phyloP scores from a whole-genome alignment of 1,284 basidiomycete species.

The Tylopilus orsonianus region DNA sequence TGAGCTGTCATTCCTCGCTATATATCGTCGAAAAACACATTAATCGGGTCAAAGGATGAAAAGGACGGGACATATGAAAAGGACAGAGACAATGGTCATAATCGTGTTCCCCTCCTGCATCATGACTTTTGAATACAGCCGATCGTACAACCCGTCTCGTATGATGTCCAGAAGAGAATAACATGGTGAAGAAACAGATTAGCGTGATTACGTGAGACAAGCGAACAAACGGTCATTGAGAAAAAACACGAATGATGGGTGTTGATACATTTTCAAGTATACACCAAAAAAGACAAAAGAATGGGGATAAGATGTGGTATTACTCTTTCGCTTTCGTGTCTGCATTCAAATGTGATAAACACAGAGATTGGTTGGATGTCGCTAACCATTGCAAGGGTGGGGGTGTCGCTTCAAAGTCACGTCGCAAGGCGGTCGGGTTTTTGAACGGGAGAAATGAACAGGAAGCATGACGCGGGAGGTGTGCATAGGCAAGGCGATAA shows the following conservation, averaged over 20 bases:
- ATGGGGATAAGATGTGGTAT: background rate
- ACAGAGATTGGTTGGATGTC: background rate
- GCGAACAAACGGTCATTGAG: too few species aligned
- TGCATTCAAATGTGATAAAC: background rate
- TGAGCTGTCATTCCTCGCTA: background rate
- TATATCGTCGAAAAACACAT: too few species aligned
- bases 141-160: slow-evolving; percentile 4
- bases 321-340: background rate
- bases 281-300: background rate
- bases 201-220: slow-evolving; percentile 3
- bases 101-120: background rate
- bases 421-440: background rate
- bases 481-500: slow-evolving; percentile 10
- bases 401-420: slow-evolving; percentile 9
- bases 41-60: background rate
- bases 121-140: background rate
- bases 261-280: slow-evolving; percentile 14
- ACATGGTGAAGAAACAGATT: background rate
- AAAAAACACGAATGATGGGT: background rate
- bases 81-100: background rate
- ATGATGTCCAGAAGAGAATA: background rate
- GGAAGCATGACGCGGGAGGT: background rate
- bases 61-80: background rate
- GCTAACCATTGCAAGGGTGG: too few species aligned
- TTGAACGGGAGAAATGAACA: background rate